phyloP scores from a whole-genome alignment of 148 eudicot species.

The Spergularia bocconei region DNA sequence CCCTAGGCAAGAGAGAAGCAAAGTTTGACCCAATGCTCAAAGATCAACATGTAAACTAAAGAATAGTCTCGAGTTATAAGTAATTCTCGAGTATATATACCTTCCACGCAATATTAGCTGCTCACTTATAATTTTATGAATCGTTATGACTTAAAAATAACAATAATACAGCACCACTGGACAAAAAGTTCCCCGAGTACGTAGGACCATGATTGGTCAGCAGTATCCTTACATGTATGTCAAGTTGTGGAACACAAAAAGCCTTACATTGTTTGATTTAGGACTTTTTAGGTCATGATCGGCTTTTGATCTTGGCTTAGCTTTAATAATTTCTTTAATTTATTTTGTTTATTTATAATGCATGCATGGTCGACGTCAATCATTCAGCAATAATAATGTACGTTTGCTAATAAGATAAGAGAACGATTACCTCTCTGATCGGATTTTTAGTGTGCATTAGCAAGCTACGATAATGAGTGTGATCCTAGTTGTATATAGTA shows the following conservation, averaged over 20 bases:
- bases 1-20: too few relatives aligned
- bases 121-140: too few relatives aligned
- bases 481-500: conserved; percentile 13
- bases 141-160: too few relatives aligned
- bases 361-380: conserved; percentile 22
- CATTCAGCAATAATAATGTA: conserved; percentile 10
- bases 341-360: too few relatives aligned
- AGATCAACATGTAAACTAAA: too few relatives aligned
- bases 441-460: neutral
- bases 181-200: neutral
- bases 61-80: too few relatives aligned
- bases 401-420: neutral
- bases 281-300: neutral
- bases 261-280: neutral
- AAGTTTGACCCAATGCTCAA: too few relatives aligned
- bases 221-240: neutral
- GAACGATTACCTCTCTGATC: conserved; percentile 17
- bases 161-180: neutral
- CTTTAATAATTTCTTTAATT: too few relatives aligned
- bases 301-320: conserved; percentile 11
- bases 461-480: neutral
- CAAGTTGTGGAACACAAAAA: neutral
- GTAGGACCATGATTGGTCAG: conserved; percentile 2
- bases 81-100: too few relatives aligned
- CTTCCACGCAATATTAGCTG: too few relatives aligned